These are phyloP conservation scores for Ophiognomonia clavigignenti-juglandacearum DNA, from an alignment of 2,329 filamentous ascomycete species.

Conservation along the genomic window DNA sequence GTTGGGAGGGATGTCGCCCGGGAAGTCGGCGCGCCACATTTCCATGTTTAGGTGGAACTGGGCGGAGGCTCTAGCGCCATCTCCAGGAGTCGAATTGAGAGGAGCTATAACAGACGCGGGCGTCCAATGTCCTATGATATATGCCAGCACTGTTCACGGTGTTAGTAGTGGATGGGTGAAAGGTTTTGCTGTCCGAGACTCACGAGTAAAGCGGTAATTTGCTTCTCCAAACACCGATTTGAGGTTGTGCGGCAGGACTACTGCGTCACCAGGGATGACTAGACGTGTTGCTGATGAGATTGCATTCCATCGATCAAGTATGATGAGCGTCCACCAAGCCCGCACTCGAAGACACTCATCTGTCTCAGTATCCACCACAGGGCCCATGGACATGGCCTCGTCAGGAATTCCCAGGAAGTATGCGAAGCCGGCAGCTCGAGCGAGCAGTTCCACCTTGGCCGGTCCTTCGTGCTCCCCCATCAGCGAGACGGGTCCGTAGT, in stretches of 20 bases:
- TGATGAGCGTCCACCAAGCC: slow-evolving; percentile 68
- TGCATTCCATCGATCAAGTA: slow-evolving; percentile 70
- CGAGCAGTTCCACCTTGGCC: slow-evolving; percentile 52
- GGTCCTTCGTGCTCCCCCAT: slow-evolving; percentile 38
- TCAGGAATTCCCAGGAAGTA: slow-evolving; percentile 52
- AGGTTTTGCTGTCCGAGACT: slow-evolving; percentile 28
- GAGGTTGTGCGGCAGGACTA: slow-evolving; percentile 56
- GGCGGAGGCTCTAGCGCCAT: slow-evolving; percentile 39
- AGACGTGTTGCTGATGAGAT: slow-evolving; percentile 59
- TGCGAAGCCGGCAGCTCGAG: slow-evolving; percentile 60
- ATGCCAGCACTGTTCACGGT: slow-evolving; percentile 14
- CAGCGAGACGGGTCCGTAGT: slow-evolving; percentile 40
- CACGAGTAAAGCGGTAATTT: slow-evolving; percentile 61
- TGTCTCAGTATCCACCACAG: slow-evolving; percentile 50
- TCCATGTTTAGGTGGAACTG: slow-evolving; percentile 56
- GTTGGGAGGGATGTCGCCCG: slow-evolving; percentile 47
- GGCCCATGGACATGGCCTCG: slow-evolving; percentile 31
- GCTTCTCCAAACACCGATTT: slow-evolving; percentile 56
- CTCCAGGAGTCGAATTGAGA: slow-evolving; percentile 35
- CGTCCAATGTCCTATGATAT: slow-evolving; percentile 16
- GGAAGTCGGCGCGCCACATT: slow-evolving; percentile 61
- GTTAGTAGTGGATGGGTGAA: slow-evolving; percentile 7
- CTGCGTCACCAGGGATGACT: slow-evolving; percentile 57
- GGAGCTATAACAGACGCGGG: slow-evolving; percentile 29
- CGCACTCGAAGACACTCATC: slow-evolving; percentile 59